These are phyloP conservation scores for Neurospora cerealis DNA, from an alignment of 495 filamentous ascomycete genomes.

Conservation along the genomic window DNA sequence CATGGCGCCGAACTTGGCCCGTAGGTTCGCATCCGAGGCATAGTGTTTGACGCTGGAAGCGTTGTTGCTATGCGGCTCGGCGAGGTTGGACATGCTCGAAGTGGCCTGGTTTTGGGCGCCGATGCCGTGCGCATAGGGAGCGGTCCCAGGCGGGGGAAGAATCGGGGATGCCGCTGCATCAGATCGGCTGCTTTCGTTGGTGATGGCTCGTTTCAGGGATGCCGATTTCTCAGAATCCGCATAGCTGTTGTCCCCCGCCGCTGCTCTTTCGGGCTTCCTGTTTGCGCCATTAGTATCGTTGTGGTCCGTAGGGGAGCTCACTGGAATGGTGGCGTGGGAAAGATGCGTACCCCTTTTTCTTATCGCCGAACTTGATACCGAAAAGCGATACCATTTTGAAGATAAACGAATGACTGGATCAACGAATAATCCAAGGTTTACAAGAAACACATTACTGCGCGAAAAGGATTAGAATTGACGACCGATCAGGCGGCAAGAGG, in stretches of 20 bases:
- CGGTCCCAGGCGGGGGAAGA: background rate
- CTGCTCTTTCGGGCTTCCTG: conserved; percentile 24
- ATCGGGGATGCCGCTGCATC: conserved; percentile 23
- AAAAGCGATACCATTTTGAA: conserved; percentile 41
- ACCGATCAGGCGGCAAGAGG: conserved; percentile 1
- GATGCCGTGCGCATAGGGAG: conserved; percentile 18
- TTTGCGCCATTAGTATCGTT: conserved; percentile 6
- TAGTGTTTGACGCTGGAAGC: conserved; percentile 19
- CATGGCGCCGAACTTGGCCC: conserved; percentile 10
- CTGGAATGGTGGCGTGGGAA: conserved; percentile 4
- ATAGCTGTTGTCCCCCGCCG: conserved; percentile 22
- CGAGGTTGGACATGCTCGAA: conserved; percentile 29
- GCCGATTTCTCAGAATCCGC: conserved; percentile 20
- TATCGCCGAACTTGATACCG: conserved; percentile 37
- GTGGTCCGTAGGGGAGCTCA: conserved; percentile 1
- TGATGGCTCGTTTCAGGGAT: conserved; percentile 13
- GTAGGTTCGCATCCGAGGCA: conserved; percentile 31
- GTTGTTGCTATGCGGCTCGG: conserved; percentile 11
- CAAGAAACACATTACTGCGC: conserved; percentile 10
- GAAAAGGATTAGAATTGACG: background rate
- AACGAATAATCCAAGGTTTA: conserved; percentile 6
- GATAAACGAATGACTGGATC: background rate
- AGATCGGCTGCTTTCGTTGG: conserved; percentile 23
- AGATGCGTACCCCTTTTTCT: conserved; percentile 28
- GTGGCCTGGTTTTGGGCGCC: conserved; percentile 24